phyloP scores from a whole-genome alignment of 192 early-diverging fungal genomes.

The Gryganskiella cystojenkinii region DNA sequence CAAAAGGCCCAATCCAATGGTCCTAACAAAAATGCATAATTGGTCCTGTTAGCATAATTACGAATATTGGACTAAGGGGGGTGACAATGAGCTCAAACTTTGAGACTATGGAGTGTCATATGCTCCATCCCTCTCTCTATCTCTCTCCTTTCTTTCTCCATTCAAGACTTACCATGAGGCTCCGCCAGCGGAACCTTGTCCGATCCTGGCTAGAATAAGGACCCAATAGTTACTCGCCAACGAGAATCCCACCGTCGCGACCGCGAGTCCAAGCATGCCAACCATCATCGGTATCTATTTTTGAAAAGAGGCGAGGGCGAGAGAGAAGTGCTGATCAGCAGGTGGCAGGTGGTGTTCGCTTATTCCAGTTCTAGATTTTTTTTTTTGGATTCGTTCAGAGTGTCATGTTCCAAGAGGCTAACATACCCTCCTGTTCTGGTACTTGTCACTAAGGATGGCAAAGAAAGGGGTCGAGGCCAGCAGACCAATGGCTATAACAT shows the following conservation, averaged over 20 bases:
- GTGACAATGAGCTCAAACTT: no score
- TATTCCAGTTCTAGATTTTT: background rate
- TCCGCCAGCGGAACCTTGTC: conserved; percentile 79
- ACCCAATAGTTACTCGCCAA: conserved; percentile 71
- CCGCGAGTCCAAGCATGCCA: conserved; percentile 71
- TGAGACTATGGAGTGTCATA: no score
- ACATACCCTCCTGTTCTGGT: conserved; percentile 67
- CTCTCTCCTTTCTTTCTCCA: no score
- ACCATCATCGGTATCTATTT: conserved; percentile 74
- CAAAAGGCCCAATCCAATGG: conserved; percentile 76
- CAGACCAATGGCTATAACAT: conserved; percentile 64
- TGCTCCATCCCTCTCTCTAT: no score
- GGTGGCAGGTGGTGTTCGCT: background rate
- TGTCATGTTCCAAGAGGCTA: no score
- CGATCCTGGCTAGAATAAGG: conserved; percentile 74
- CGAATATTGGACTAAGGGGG: background rate
- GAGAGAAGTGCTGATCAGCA: background rate
- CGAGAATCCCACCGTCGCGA: conserved; percentile 73
- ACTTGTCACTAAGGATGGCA: conserved; percentile 77
- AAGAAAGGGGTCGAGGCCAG: conserved; percentile 72
- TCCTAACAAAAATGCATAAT: conserved; percentile 42
- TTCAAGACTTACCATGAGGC: conserved; percentile 66
- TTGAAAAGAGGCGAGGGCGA: background rate
- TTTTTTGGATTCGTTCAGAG: background rate
- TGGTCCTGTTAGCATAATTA: background rate